Evolutionary conservation across 23 red algal genomes (phyloP).

Genomic region (Gracilariopsis chorda): DNA sequence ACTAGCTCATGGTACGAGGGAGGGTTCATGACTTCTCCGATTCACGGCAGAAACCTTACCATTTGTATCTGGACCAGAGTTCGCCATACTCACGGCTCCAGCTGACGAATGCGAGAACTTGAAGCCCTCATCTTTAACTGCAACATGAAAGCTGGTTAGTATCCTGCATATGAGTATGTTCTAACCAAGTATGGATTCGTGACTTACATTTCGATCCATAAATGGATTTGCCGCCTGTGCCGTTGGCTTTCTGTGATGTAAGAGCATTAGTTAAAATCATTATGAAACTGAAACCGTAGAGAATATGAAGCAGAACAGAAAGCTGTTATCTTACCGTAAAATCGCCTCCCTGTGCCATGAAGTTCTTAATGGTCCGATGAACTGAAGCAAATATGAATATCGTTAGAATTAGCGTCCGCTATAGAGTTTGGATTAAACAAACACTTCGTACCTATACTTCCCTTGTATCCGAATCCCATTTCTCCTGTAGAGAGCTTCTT

Average conservation of each 20-base stretch:
- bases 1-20: too few species aligned
- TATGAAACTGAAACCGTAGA: neutral
- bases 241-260: constrained; percentile 61
- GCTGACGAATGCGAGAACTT: constrained; percentile 63
- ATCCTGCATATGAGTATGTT: neutral
- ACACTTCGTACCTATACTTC: constrained; percentile 42
- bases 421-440: too few species aligned
- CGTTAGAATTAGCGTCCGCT: neutral
- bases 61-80: constrained; percentile 89
- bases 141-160: neutral
- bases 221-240: constrained; percentile 91
- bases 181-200: too few species aligned
- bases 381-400: neutral
- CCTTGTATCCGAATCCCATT: constrained; percentile 80
- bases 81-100: constrained; percentile 95
- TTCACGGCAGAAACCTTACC: constrained; percentile 74
- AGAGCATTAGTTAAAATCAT: neutral
- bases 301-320: neutral
- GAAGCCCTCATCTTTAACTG: constrained; percentile 90
- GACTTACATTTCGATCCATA: constrained; percentile 79
- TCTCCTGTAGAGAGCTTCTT: constrained; percentile 60
- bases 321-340: constrained; percentile 54
- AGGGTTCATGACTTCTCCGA: too few species aligned
- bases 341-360: constrained; percentile 98
- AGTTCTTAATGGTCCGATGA: constrained; percentile 92